A percentile compares a stretch with the other conserved stretches of the same genome.
These are phyloP conservation scores for Castanea mollissima DNA, from an alignment of 306 rosid genomes.

Conservation along the genomic window DNA sequence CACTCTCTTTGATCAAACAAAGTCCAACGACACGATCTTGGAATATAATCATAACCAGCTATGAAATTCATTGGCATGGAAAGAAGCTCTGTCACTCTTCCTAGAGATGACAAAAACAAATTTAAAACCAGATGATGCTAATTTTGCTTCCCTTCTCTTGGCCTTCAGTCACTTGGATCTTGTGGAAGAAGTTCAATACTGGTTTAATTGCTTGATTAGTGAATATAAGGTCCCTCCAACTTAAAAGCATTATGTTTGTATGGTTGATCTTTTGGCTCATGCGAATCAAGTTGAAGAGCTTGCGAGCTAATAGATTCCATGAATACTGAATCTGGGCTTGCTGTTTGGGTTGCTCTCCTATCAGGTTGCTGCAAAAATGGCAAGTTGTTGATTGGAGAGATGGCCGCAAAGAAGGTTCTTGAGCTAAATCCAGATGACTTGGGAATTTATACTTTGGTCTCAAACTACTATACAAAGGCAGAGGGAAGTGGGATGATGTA, in stretches of 20 bases:
- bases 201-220: slow-evolving; percentile 29
- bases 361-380: slow-evolving; percentile 40
- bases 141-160: slow-evolving; percentile 47
- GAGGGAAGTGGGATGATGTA: slow-evolving; percentile 35
- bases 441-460: slow-evolving; percentile 37
- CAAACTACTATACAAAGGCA: slow-evolving; percentile 39
- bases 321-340: slow-evolving; percentile 29
- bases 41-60: slow-evolving; percentile 46
- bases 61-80: slow-evolving; percentile 43
- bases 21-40: slow-evolving; percentile 33
- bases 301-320: slow-evolving; percentile 26
- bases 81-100: slow-evolving; percentile 40
- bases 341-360: slow-evolving; percentile 46
- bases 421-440: slow-evolving; percentile 34
- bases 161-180: slow-evolving; percentile 50
- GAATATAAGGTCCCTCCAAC: slow-evolving; percentile 33
- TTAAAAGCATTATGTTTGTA: slow-evolving; percentile 47
- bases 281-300: slow-evolving; percentile 45
- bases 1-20: slow-evolving; percentile 28
- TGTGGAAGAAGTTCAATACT: slow-evolving; percentile 37
- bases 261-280: slow-evolving; percentile 46
- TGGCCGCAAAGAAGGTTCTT: slow-evolving; percentile 35
- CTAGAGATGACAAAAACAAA: slow-evolving; percentile 26
- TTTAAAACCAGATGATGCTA: slow-evolving; percentile 38
- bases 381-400: slow-evolving; percentile 24